Base-by-base conservation (phyloP, 2,329 filamentous ascomycete genomes). In the Pseudocercospora musae region DNA sequence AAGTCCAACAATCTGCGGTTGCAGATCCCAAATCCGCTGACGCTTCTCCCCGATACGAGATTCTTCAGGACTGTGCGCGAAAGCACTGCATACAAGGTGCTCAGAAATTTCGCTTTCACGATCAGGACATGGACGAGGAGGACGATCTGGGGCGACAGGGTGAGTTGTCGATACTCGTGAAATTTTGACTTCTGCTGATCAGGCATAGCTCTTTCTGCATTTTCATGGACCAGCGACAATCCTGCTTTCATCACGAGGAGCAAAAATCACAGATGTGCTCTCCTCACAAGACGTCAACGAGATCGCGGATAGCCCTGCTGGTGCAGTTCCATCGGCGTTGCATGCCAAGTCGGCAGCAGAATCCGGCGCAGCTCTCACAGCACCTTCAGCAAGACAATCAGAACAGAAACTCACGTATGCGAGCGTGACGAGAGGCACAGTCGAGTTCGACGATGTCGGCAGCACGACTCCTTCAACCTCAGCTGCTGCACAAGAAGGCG, bases 111-210 rank as follows among this genome's bases (percentile, higher is more conserved):
- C 29, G 76, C 89, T 7, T 91, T 90, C 76, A 85, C 80, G 40
- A 68, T 96, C 20, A 86, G 92, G 63, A 96, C 92, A 0, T 88
- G 89, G 79, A 82, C 89, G 46, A 85, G 93, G 63, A 85, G 90
- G 71, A 91, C 91, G 1, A 90, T 99, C 60, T 98, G 92, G 91
- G 95, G 95, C 21, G 95, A 99, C 74, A 81, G 94, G 65, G 85
- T 87, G 79, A 70, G 80, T 70, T 11, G 52, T 29, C 18, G 3
- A 54, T n/a, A 13, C 1, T 8, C 18, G 1, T n/a, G 2, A 6
- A 15, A 15, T 15, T 20, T 11, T 3, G 18, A 40, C 29, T 13
- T n/a, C 27, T 9, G 18, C n/a, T 56, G 65, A 42, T 63, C 57
- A 46, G 20, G 8, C 21, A 40, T 64, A 87, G 78, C 81, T 98